These are phyloP conservation scores for Podospora tetraspora DNA, from an alignment of 495 filamentous ascomycete species.

Conservation along the genomic window DNA sequence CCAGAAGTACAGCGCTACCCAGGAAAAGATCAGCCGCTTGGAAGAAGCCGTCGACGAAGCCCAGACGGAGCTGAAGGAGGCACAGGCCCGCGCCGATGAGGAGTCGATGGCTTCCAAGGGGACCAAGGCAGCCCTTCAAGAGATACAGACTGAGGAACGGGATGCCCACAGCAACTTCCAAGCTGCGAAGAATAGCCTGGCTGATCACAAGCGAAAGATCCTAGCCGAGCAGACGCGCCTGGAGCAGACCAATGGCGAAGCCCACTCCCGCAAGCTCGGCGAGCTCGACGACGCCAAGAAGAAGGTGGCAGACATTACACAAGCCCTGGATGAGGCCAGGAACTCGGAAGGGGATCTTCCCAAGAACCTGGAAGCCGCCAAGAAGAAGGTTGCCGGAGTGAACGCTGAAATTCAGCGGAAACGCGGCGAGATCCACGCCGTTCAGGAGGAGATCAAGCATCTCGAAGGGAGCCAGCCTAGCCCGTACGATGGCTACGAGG, in stretches of 20 bases:
- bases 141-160: conserved; percentile 43
- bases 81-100: conserved; percentile 32
- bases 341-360: conserved; percentile 28
- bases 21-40: conserved; percentile 27
- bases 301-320: conserved; percentile 40
- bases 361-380: conserved; percentile 29
- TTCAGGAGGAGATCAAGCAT: conserved; percentile 31
- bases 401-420: conserved; percentile 37
- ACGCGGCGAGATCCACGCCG: conserved; percentile 46
- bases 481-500: conserved; percentile 49
- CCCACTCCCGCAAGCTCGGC: conserved; percentile 31
- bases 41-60: conserved; percentile 20
- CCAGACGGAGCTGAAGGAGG: conserved; percentile 31
- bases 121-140: conserved; percentile 24
- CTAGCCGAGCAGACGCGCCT: conserved; percentile 39
- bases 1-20: neutral
- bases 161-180: conserved; percentile 39
- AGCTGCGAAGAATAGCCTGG: conserved; percentile 29
- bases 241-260: conserved; percentile 51
- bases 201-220: conserved; percentile 37
- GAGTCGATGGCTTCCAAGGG: conserved; percentile 35
- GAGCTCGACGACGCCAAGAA: conserved; percentile 48
- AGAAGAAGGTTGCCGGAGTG: conserved; percentile 40
- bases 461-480: conserved; percentile 27
- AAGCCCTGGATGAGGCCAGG: conserved; percentile 34